Evolutionary conservation across 352 stramenopile species (phyloP).

Genomic region (Phytophthora pisi): DNA sequence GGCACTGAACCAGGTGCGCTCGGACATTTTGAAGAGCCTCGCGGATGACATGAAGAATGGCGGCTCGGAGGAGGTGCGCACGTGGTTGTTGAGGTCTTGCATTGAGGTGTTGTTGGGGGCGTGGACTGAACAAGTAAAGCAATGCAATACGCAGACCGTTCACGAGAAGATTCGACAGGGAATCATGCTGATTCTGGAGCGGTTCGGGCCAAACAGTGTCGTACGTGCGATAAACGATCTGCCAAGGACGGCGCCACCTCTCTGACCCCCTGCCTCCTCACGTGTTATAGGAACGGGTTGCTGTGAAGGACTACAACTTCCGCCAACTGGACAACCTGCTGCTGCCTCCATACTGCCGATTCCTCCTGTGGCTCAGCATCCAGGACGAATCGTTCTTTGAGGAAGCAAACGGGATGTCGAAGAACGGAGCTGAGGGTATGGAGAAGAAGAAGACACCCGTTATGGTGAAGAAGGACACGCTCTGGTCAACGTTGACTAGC

Average conservation of each 20-base stretch:
- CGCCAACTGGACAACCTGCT: constrained; percentile 86
- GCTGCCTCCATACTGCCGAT: constrained; percentile 87
- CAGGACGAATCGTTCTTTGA: constrained; percentile 88
- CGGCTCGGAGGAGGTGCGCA: constrained; percentile 50
- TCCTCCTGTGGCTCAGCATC: constrained; percentile 90
- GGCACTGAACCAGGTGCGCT: constrained; percentile 74
- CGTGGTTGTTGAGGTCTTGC: background rate
- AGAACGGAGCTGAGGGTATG: constrained; percentile 46
- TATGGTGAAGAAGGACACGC: constrained; percentile 81
- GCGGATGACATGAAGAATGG: constrained; percentile 74
- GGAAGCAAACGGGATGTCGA: constrained; percentile 56
- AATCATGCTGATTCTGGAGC: constrained; percentile 80
- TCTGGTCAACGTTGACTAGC: constrained; percentile 80
- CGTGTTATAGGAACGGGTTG: constrained; percentile 63
- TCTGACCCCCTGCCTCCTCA: too few species aligned
- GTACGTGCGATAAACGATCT: constrained; percentile 26
- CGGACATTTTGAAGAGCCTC: constrained; percentile 75
- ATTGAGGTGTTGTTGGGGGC: background rate
- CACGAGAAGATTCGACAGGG: constrained; percentile 81
- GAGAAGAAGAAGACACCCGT: constrained; percentile 75
- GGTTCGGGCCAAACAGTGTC: constrained; percentile 85
- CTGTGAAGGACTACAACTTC: constrained; percentile 91
- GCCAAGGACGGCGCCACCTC: background rate
- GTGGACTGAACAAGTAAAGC: background rate
- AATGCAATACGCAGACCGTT: constrained; percentile 30